Evolutionary conservation across 1,284 basidiomycete genomes (phyloP).

Genomic region (Trametes sp.): DNA sequence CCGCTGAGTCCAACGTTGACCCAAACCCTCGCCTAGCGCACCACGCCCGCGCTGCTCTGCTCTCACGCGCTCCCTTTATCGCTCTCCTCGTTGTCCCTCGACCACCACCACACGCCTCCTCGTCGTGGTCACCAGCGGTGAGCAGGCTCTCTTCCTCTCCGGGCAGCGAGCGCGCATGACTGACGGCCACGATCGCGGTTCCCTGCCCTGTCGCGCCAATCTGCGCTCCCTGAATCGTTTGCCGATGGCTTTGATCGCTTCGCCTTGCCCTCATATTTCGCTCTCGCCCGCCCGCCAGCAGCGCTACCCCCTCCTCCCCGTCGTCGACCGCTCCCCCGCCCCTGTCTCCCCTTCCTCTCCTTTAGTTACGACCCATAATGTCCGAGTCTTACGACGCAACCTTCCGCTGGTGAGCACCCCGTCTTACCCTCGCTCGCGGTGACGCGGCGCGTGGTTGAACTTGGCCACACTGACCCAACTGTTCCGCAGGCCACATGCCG

Average conservation of each 20-base stretch:
- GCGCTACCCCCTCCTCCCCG: conserved; percentile 25
- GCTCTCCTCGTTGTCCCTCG: not conserved
- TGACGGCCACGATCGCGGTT: conserved; percentile 6
- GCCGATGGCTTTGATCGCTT: conserved; percentile 23
- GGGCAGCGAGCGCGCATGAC: not conserved
- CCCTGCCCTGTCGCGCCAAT: not conserved
- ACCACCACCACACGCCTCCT: conserved; percentile 22
- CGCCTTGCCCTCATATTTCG: conserved; percentile 6
- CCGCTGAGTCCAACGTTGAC: not conserved
- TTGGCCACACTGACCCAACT: not conserved
- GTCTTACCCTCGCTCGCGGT: not conserved
- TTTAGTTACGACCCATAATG: conserved; percentile 33
- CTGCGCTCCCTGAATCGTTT: conserved; percentile 3
- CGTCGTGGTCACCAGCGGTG: conserved; percentile 21
- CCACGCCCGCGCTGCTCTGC: not conserved
- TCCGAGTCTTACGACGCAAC: conserved; percentile 33
- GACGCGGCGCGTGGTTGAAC: not conserved
- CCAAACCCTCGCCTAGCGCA: conserved; percentile 24
- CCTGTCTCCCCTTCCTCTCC: conserved; percentile 17
- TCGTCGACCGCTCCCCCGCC: not conserved
- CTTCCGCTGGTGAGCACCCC: conserved; percentile 34
- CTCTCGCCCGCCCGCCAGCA: conserved; percentile 21
- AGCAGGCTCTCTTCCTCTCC: not conserved
- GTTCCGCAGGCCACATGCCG: conserved; percentile 56
- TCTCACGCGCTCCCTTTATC: conserved; percentile 31